Evolutionary conservation across 768 basidiomycete species (phyloP).

Genomic region (Podaxis sp.): DNA sequence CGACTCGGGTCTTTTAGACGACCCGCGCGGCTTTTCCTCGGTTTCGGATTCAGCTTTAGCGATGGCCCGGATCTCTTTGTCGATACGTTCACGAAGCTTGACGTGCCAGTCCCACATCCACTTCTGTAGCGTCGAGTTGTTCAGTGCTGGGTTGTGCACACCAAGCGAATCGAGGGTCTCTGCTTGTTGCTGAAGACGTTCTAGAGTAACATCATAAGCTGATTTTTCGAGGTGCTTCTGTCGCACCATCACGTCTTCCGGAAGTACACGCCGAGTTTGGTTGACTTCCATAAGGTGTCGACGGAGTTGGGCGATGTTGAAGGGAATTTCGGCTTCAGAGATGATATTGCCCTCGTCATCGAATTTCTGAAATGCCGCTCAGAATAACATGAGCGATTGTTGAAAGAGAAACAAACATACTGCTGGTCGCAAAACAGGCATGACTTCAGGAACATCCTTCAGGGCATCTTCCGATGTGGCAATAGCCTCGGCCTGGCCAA

Average conservation of each 20-base stretch:
- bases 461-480: slow-evolving; percentile 38
- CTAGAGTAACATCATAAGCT: slow-evolving; percentile 77
- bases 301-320: slow-evolving; percentile 71
- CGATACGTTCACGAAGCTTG: slow-evolving; percentile 47
- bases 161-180: slow-evolving; percentile 56
- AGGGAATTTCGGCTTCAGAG: slow-evolving; percentile 48
- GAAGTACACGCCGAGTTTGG: slow-evolving; percentile 57
- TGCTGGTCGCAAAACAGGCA: slow-evolving; percentile 46
- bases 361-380: slow-evolving; percentile 11
- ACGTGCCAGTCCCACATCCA: slow-evolving; percentile 91
- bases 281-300: slow-evolving; percentile 61
- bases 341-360: slow-evolving; percentile 18
- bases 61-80: slow-evolving; percentile 47
- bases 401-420: slow-evolving; percentile 22
- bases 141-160: slow-evolving; percentile 39
- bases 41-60: slow-evolving; percentile 23
- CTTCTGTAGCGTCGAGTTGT: slow-evolving; percentile 45
- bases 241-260: slow-evolving; percentile 64
- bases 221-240: slow-evolving; percentile 83
- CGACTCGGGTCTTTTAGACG: not conserved
- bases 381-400: slow-evolving; percentile 13
- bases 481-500: slow-evolving; percentile 38
- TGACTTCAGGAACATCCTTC: slow-evolving; percentile 52
- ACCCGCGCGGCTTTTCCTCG: not conserved
- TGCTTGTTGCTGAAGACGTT: slow-evolving; percentile 61